Base-by-base conservation (phyloP, 306 rosid species). In the Vigna unguiculata region DNA sequence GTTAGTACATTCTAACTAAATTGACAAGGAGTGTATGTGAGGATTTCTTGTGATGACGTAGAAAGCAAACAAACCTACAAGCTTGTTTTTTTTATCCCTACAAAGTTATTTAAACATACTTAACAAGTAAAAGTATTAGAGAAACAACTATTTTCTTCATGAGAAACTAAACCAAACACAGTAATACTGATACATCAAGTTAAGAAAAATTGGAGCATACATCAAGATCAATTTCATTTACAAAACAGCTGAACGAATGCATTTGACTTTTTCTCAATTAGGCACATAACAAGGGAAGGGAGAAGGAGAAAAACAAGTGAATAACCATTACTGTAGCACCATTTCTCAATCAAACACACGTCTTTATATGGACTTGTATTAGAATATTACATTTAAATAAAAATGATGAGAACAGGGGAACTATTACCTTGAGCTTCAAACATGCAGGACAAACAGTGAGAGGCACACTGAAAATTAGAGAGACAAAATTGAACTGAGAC, bases 301-400 rank as follows among this genome's bases (percentile, higher is more conserved):
- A 4, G 6, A 8, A 21, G 6, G 7, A 4, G 21, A 41, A 58
- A 66, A 73, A 32, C 24, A 64, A 65, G 15, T 21, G 51, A 32
- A 59, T 34, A 32, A 53, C 20, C 63, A 75, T 38, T 49, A 38
- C 75, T 70, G 11, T 46, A 58, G 12, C 1, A 54, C 51, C 36
- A 68, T 73, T 77, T n/a, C n/a, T n/a, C n/a, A 76, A 76, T 43
- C 79, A 75, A 72, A 63, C 78, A 81, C 21, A 48, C 55, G n/a
- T n/a, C n/a, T n/a, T n/a, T n/a, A n/a, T n/a, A n/a, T n/a, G n/a
- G n/a, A n/a, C n/a, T n/a, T n/a, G n/a, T n/a, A n/a, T n/a, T n/a
- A n/a, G n/a, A n/a, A n/a, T n/a, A n/a, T n/a, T n/a, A n/a, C n/a
- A n/a, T n/a, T n/a, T n/a, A n/a, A n/a, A n/a, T n/a, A n/a, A n/a